Evolutionary conservation across 202 grass and related monocot species (phyloP).

Genomic region (Elaeis oleifera): DNA sequence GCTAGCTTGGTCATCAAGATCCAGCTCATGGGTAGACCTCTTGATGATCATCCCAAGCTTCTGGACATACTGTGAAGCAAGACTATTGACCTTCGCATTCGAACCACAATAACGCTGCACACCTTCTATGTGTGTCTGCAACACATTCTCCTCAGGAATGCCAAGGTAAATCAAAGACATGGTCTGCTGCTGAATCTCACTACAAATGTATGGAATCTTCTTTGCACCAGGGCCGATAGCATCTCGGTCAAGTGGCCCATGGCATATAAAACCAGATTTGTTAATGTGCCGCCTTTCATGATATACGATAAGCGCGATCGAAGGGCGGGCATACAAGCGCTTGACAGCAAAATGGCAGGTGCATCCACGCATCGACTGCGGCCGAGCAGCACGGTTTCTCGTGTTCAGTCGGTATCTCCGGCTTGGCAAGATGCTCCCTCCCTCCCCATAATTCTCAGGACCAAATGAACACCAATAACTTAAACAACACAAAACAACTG

Average conservation of each 20-base stretch:
- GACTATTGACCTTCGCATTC: slow-evolving; percentile 49
- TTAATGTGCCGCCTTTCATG: slow-evolving; percentile 86
- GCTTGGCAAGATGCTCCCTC: slow-evolving; percentile 68
- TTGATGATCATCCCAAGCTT: slow-evolving; percentile 98
- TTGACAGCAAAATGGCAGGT: slow-evolving; percentile 80
- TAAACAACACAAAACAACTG: slow-evolving; percentile 6
- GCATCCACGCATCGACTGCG: slow-evolving; percentile 92
- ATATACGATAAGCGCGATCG: slow-evolving; percentile 68
- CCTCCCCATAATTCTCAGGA: slow-evolving; percentile 88
- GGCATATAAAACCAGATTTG: slow-evolving; percentile 71
- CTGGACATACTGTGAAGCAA: slow-evolving; percentile 85
- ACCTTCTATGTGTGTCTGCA: slow-evolving; percentile 84
- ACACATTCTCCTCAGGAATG: slow-evolving; percentile 79
- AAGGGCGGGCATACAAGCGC: slow-evolving; percentile 53
- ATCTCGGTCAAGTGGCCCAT: slow-evolving; percentile 74
- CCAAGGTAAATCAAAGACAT: slow-evolving; percentile 92
- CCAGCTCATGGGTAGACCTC: slow-evolving; percentile 85
- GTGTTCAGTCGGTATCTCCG: slow-evolving; percentile 73
- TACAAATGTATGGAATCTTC: slow-evolving; percentile 69
- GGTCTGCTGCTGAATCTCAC: slow-evolving; percentile 87
- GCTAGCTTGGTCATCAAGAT: slow-evolving; percentile 83
- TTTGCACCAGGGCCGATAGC: slow-evolving; percentile 70
- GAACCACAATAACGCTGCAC: slow-evolving; percentile 70
- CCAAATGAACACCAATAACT: slow-evolving; percentile 98
- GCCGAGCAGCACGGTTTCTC: slow-evolving; percentile 65